Base-by-base conservation (phyloP, 352 stramenopile genomes). In the Phytophthora lateralis region DNA sequence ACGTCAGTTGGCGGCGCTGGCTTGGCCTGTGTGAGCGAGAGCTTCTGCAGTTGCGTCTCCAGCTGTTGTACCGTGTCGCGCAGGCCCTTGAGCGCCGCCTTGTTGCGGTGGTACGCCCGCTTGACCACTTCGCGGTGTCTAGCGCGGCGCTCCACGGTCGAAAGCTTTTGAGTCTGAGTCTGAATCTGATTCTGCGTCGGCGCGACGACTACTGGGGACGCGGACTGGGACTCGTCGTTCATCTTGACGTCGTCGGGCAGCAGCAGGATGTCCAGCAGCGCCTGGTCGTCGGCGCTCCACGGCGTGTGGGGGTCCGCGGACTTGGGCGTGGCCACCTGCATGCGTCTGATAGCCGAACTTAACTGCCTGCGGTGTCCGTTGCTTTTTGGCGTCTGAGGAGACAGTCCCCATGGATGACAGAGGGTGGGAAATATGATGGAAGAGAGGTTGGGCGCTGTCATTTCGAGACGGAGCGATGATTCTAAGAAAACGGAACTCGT, bases 81-180 rank as follows among this genome's bases (percentile, higher is more conserved):
- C 26, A 91, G 57, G 18, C 71, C 66, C 24, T 73, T 91, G 10
- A 86, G 60, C 30, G 73, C 68, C 41, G 72, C 75, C 68, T 91
- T 91, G 54, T 83, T 91, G 42, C 82, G 76, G 30, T 91, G 80
- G 49, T 91, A 91, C 6, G 82, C 85, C n/a, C 82, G 82, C 20
- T 80, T 75, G 2, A 91, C 82, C 41, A 91, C 82, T 55, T 91
- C 82, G 27, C 82, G 74, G 45, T 91, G 82, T 55, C 80, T 69
- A 32, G 60, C 78, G 18, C 80, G 78, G 6, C 82, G 79, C 57
- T 91, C 80, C 6, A 73, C 66, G 2, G 78, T 52, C 35, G 75
- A 82, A n/a, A 85, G 69, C 42, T 88, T 88, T 0, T 37, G 55
- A 48, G 11, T 41, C 12, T 18, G 11, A 18, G 35, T 20, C 35